Percentiles rank a stretch among this genome's conserved stretches.
phyloP scores from a whole-genome alignment of 2,329 filamentous ascomycete genomes.

The Colletotrichum acutatum region DNA sequence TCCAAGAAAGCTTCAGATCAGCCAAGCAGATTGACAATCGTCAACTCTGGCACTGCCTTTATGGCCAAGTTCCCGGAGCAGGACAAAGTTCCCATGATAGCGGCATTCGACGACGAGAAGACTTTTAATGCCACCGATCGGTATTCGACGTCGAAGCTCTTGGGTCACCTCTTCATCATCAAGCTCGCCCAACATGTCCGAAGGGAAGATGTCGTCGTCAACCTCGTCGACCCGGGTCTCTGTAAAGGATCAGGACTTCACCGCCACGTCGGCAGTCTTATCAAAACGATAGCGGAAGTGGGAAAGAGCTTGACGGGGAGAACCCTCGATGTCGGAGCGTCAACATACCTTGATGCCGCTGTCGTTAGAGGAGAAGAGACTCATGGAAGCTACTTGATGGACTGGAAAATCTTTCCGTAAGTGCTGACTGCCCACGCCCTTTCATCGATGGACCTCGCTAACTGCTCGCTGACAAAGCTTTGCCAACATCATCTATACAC shows the following conservation, averaged over 20 bases:
- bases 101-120: conserved; percentile 43
- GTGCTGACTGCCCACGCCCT: conserved; percentile 34
- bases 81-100: conserved; percentile 38
- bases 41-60: conserved; percentile 43
- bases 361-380: conserved; percentile 57
- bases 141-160: conserved; percentile 44
- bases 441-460: background rate
- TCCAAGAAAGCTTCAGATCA: conserved; percentile 34
- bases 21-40: conserved; percentile 43
- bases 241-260: conserved; percentile 54
- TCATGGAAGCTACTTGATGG: conserved; percentile 59
- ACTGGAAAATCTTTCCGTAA: conserved; percentile 58
- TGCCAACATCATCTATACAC: conserved; percentile 29
- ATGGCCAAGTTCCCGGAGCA: conserved; percentile 40
- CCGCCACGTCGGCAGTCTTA: conserved; percentile 39
- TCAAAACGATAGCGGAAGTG: background rate
- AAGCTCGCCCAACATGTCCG: conserved; percentile 50
- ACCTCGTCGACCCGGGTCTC: conserved; percentile 57
- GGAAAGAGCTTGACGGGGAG: conserved; percentile 42
- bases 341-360: conserved; percentile 57
- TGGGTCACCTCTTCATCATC: conserved; percentile 47
- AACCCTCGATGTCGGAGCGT: conserved; percentile 50
- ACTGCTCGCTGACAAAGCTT: conserved; percentile 41
- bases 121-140: conserved; percentile 36
- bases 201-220: conserved; percentile 54